Percentiles rank a stretch among this genome's conserved stretches.
These are phyloP conservation scores for Rhizopus delemar DNA, from an alignment of 371 early-diverging fungal species.

Conservation along the genomic window DNA sequence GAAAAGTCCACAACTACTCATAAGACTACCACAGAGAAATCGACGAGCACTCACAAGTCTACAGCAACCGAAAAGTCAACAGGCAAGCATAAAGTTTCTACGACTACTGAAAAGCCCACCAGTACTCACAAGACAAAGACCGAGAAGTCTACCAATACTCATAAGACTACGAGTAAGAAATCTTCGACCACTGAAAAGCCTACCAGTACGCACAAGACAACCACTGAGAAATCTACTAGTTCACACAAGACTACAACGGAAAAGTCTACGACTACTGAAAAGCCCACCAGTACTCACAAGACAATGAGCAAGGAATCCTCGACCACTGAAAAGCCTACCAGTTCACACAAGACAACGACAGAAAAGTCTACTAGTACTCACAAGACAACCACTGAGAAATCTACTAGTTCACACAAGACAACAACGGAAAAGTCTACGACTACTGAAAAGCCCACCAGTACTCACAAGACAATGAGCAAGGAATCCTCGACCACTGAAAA, in stretches of 20 bases:
- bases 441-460: neutral
- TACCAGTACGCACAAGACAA: constrained; percentile 7
- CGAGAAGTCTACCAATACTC: neutral
- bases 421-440: neutral
- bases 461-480: neutral
- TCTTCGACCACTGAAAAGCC: neutral
- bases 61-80: constrained; percentile 3
- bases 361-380: constrained; percentile 2
- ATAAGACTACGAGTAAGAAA: constrained; percentile 11
- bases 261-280: constrained; percentile 1
- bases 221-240: constrained; percentile 6
- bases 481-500: neutral
- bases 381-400: neutral
- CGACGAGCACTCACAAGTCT: neutral
- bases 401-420: neutral
- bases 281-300: neutral
- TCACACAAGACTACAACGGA: constrained; percentile 4
- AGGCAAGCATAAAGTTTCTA: neutral
- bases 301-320: neutral
- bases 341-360: neutral
- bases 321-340: neutral
- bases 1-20: neutral
- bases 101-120: constrained; percentile 2
- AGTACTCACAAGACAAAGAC: neutral
- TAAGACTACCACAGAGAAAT: neutral